Conservation (phyloP, 129 eudicot species). For the Sambucus nigra region DNA sequence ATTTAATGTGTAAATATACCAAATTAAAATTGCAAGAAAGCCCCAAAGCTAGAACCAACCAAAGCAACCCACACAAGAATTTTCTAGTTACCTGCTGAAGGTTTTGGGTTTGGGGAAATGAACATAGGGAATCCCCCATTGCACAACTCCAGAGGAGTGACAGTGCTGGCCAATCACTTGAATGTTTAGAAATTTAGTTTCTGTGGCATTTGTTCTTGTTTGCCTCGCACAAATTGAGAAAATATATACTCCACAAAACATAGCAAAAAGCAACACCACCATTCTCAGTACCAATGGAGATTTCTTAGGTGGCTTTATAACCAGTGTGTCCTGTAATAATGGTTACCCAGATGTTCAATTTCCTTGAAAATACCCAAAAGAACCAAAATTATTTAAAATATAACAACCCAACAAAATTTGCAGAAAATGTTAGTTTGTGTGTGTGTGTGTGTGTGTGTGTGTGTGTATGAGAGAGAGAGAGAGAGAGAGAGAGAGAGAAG, state of each 20-base stretch:
- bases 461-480: too few species aligned
- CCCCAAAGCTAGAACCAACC: background rate
- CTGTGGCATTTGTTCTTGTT: slow-evolving; percentile 22
- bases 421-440: background rate
- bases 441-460: too few species aligned
- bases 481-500: background rate
- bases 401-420: background rate
- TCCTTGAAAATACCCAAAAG: background rate
- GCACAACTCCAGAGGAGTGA: slow-evolving; percentile 15
- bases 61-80: background rate
- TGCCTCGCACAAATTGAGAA: slow-evolving; percentile 50
- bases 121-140: slow-evolving; percentile 21
- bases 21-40: too few species aligned
- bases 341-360: background rate
- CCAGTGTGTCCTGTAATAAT: slow-evolving; percentile 39
- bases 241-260: slow-evolving; percentile 56
- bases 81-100: slow-evolving; percentile 42
- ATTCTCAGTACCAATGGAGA: slow-evolving; percentile 34
- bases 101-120: slow-evolving; percentile 83
- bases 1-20: too few species aligned
- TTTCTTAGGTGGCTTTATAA: slow-evolving; percentile 45
- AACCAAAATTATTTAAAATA: background rate
- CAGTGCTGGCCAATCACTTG: slow-evolving; percentile 35
- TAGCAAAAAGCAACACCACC: slow-evolving; percentile 37
- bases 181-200: slow-evolving; percentile 18